These are phyloP conservation scores for Termitomyces heimii DNA, from an alignment of 768 basidiomycete species.

Conservation along the genomic window DNA sequence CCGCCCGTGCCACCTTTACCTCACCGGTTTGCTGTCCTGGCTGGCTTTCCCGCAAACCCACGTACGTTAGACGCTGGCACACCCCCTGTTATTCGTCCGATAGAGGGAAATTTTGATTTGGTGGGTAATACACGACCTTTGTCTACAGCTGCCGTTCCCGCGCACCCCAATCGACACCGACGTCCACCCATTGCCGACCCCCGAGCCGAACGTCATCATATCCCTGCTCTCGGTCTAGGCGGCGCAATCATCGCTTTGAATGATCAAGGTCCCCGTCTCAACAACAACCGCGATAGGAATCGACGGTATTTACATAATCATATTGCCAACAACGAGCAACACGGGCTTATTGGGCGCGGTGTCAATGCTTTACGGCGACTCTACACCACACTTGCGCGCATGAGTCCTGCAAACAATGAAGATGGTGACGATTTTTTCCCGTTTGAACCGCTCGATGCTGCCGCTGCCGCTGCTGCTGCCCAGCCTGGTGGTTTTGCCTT, in stretches of 20 bases:
- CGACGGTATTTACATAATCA: conserved; percentile 14
- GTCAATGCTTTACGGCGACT: conserved; percentile 9
- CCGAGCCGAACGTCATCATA: conserved; percentile 41
- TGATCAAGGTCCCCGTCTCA: conserved; percentile 15
- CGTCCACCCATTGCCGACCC: conserved; percentile 18
- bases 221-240: conserved; percentile 59
- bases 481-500: conserved; percentile 2
- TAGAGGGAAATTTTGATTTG: conserved; percentile 45
- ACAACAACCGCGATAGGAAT: conserved; percentile 6
- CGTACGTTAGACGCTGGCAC: conserved; percentile 24
- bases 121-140: conserved; percentile 25
- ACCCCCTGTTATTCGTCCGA: conserved; percentile 44
- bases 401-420: neutral
- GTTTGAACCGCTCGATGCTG: neutral
- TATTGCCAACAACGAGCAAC: neutral
- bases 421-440: conserved; percentile 5
- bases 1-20: conserved; percentile 59
- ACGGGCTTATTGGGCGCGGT: conserved; percentile 14
- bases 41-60: conserved; percentile 33
- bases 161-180: conserved; percentile 20
- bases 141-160: conserved; percentile 9
- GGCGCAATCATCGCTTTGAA: conserved; percentile 50
- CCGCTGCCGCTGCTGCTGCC: neutral
- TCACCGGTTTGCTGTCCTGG: conserved; percentile 23
- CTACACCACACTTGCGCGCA: conserved; percentile 7